Base-by-base conservation (phyloP, 108 stramenopile species). In the Skeletonema marinoi region DNA sequence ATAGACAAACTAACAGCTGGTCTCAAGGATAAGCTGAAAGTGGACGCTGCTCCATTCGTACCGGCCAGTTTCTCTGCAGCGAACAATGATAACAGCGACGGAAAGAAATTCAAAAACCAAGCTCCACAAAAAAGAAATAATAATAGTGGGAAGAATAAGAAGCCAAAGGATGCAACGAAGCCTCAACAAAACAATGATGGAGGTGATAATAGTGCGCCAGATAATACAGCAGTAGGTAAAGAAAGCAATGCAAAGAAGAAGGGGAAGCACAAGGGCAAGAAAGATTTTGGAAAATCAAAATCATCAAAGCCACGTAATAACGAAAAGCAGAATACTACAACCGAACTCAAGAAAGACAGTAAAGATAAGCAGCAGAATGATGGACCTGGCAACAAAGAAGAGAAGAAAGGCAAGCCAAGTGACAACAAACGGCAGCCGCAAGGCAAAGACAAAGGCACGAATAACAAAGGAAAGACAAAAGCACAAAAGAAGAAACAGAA, bases 401-500 rank as follows among this genome's bases (percentile, higher is more conserved):
- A 31, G 61, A 63, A 60, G 65, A 41, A 19, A 39, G 21, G 2
- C 32, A 78, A 33, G 66, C 19, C 41, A 54, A 65, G 73, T 17
- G 41, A 68, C 16, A 25, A 62, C 10, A 68, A 74, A 59, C 30
- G 54, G 50, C 71, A 60, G 9, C 62, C 73, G 50, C 48, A 78
- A 33, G 6, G 36, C 58, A 50, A 72, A 64, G 29, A 60, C 17
- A 35, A 56, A 30, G 48, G 56, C 36, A 35, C 41, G 12, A 32
- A 64, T 17, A 68, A 70, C 1, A 61, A 77, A 16, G 65, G 70
- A 35, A 65, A 76, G 44, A 48, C 60, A 38, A 67, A 32, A 68
- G 73, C 54, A 11, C 54, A 56, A 25, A 68, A 62, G 25, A 61
- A 74, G 3, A 25, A 68, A 8, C 62, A 81, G 19, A 68, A 66